Base-by-base conservation (phyloP, 768 basidiomycete genomes). In the Tephrocybe sp. region DNA sequence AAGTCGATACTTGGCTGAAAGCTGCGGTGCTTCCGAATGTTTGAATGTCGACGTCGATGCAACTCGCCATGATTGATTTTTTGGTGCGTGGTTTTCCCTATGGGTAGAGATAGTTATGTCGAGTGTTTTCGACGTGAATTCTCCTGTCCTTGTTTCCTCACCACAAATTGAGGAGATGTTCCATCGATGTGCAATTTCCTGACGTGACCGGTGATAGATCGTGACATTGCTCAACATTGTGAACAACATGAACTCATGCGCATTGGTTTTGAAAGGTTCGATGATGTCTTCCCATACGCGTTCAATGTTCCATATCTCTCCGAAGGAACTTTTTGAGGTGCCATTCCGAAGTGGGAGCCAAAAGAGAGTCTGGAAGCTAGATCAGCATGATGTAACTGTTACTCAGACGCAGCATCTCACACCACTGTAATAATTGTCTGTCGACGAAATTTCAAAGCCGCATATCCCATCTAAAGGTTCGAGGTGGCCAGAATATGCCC, bases 401-500 rank as follows among this genome's bases (percentile, higher is more conserved):
- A 20, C 4, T 24, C 2, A 34, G 21, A 20, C 9, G 6, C 6
- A 23, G 36, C 11, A 18, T 63, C 75, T 46, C 55, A 79, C 79
- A 9, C 77, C 78, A 10, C 68, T 38, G n/a, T n/a, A n/a, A 53
- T 76, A 79, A 6, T 61, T 54, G 20, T 40, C n/a, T 2, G 55
- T 41, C 8, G 51, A 57, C 0, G 62, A 50, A 8, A 60, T 28
- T n/a, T 65, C 57, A 45, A 80, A 80, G 9, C 65, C 69, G 51
- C 72, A 76, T 2, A 79, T 37, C 0, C 73, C 76, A 44, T 74
- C 53, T 2, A 79, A 45, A 4, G 68, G 53, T 6, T 53, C 47
- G 7, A 80, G 64, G 52, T 81, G 77, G 42, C 72, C 73, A 1
- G 67, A 64, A 57, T 74, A 80, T 42, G 59, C 58, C 5, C 79